Percentiles rank a stretch among this genome's conserved stretches.
phyloP scores from a whole-genome alignment of 108 stramenopile genomes.

The Schizochytrium sp. region DNA sequence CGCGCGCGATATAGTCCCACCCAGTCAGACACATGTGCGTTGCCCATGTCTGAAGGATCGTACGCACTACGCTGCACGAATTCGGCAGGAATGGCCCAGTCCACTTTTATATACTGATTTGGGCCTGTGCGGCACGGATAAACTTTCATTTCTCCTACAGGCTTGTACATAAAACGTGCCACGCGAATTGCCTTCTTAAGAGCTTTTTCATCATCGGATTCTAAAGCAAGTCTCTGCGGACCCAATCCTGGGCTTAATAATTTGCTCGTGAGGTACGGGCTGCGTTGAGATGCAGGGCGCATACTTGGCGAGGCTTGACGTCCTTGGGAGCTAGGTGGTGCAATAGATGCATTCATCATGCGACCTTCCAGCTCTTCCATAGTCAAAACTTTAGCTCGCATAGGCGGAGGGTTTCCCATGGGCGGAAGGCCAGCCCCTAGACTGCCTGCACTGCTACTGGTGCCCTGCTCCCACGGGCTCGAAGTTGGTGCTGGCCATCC shows the following conservation, averaged over 20 bases:
- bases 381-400: background rate
- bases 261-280: too few relatives aligned
- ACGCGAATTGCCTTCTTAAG: background rate
- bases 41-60: background rate
- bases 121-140: conserved; percentile 29
- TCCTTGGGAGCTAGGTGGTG: background rate
- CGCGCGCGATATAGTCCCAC: conserved; percentile 41
- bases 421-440: background rate
- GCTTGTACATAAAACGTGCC: conserved; percentile 18
- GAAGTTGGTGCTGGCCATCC: conserved; percentile 25
- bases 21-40: background rate
- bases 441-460: background rate
- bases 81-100: conserved; percentile 26
- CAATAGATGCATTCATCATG: background rate
- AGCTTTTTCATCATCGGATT: background rate
- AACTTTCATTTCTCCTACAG: conserved; percentile 14
- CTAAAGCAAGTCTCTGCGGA: too few relatives aligned
- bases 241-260: too few relatives aligned
- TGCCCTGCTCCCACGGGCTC: background rate
- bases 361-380: conserved; percentile 47
- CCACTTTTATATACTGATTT: conserved; percentile 17
- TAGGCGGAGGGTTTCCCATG: background rate
- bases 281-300: too few relatives aligned
- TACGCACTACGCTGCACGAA: background rate
- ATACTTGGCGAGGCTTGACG: background rate